Base-by-base conservation (phyloP, 257 asterid species). In the Jasminum sambac region DNA sequence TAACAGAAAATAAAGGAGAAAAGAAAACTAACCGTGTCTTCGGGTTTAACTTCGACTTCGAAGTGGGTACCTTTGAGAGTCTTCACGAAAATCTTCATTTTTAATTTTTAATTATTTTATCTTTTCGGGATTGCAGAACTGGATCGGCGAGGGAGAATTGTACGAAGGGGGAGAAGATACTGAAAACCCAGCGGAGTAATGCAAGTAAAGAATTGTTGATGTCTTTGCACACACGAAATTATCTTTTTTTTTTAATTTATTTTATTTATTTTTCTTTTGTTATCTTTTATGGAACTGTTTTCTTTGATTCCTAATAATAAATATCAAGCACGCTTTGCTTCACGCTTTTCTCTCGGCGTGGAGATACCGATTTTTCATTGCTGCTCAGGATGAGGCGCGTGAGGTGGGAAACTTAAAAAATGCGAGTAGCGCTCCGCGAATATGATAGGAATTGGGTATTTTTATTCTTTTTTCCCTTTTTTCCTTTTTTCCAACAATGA, bases 1-100 rank as follows among this genome's bases (percentile, higher is more conserved):
- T 11, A 26, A 38, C 13, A 50, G 64, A 70, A 26, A 24, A 42
- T 1, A 38, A n/a, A 19, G 6, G 1, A n/a, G 30, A 34, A 64
- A 36, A 46, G 13, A 60, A 64, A 25, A 17, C 85, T 44, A 67
- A 83, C 88, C 77, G 71, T 70, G 57, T 78, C 88, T 5, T 73
- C 67, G 11, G 82, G 74, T 42, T 75, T 71, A 79, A 83, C 88
- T 78, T 78, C 83, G 50, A 83, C 62, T 70, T 78, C 85, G 75
- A 83, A 83, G 64, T 78, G 79, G 36, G 76, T 61, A 38, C 88
- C 85, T 81, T 83, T 83, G 72, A 83, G 76, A 61, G 78, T 83
- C 80, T 80, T 83, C 73, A 83, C 84, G 48, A 34, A 69, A 64
- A 83, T 78, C 81, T 78, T 83, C 88, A 83, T 83, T 26, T 67